Evolutionary conservation across 352 stramenopile species (phyloP).

Genomic region (Paralagenidium karlingii): DNA sequence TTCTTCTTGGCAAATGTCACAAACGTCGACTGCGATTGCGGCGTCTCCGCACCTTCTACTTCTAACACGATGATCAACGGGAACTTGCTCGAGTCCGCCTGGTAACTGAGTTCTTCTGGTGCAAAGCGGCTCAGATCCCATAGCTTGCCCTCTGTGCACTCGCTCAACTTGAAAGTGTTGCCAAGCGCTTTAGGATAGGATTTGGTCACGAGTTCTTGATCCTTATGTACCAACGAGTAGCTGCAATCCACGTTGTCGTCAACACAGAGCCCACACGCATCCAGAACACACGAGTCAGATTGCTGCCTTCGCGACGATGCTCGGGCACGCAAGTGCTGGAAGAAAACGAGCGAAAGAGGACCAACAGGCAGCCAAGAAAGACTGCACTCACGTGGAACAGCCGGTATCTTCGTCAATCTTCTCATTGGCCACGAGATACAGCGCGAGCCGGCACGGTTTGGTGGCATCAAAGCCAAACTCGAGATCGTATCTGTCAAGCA

Average conservation of each 20-base stretch:
- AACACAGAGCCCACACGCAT: no score
- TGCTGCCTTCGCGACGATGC: no score
- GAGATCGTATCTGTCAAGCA: constrained; percentile 15
- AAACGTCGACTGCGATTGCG: constrained; percentile 74
- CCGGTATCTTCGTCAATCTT: constrained; percentile 52
- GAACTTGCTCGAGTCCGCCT: constrained; percentile 24
- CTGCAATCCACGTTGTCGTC: no score
- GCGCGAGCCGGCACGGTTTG: constrained; percentile 46
- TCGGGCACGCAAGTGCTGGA: no score
- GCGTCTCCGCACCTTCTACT: constrained; percentile 17
- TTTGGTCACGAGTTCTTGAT: constrained; percentile 22
- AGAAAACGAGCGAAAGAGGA: no score
- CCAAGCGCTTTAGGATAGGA: constrained; percentile 33
- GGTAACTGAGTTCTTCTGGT: constrained; percentile 27
- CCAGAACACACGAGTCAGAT: no score
- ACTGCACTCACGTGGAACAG: no score
- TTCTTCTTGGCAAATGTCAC: constrained; percentile 46
- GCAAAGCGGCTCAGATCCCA: constrained; percentile 31
- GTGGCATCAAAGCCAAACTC: constrained; percentile 72
- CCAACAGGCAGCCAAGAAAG: no score
- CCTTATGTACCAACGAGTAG: constrained; percentile 31
- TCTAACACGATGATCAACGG: constrained; percentile 62
- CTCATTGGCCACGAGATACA: constrained; percentile 55
- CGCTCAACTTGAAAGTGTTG: constrained; percentile 29
- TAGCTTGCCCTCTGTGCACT: constrained; percentile 8